phyloP scores from a whole-genome alignment of 2,329 filamentous ascomycete species.

The Arthrinium puccinioides region DNA sequence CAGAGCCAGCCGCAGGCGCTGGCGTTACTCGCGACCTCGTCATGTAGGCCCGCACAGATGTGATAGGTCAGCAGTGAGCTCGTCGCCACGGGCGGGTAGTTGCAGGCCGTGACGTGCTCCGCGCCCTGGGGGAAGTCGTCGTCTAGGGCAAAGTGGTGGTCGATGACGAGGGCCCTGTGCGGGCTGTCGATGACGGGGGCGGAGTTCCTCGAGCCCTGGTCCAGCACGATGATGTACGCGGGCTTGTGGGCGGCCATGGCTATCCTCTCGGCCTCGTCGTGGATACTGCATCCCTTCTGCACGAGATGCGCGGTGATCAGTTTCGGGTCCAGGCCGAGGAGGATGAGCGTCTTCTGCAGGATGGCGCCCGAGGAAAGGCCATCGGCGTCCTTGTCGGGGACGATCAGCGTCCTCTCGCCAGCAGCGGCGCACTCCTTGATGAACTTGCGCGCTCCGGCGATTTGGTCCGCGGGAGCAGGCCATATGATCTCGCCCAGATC shows the following conservation, averaged over 20 bases:
- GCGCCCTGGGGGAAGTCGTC: slow-evolving; percentile 49
- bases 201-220: slow-evolving; percentile 53
- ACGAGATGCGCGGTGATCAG: slow-evolving; percentile 53
- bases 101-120: slow-evolving; percentile 52
- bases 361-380: slow-evolving; percentile 59
- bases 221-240: slow-evolving; percentile 54
- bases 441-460: slow-evolving; percentile 46
- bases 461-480: slow-evolving; percentile 52
- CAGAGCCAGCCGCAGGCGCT: slow-evolving; percentile 53
- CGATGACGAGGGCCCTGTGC: slow-evolving; percentile 51
- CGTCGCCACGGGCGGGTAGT: slow-evolving; percentile 59
- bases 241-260: slow-evolving; percentile 44
- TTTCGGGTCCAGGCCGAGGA: slow-evolving; percentile 46
- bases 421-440: slow-evolving; percentile 49
- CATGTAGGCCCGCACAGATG: slow-evolving; percentile 51
- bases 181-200: slow-evolving; percentile 43
- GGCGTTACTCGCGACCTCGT: slow-evolving; percentile 37
- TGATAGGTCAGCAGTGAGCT: slow-evolving; percentile 57
- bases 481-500: slow-evolving; percentile 44
- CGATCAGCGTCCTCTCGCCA: slow-evolving; percentile 46
- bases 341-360: slow-evolving; percentile 48
- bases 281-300: slow-evolving; percentile 51
- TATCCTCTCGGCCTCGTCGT: slow-evolving; percentile 43
- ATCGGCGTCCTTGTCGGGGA: slow-evolving; percentile 65
- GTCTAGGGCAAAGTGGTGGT: slow-evolving; percentile 52